Conservation (phyloP, 2,329 filamentous ascomycete species). For the Colletotrichum tofieldiae region DNA sequence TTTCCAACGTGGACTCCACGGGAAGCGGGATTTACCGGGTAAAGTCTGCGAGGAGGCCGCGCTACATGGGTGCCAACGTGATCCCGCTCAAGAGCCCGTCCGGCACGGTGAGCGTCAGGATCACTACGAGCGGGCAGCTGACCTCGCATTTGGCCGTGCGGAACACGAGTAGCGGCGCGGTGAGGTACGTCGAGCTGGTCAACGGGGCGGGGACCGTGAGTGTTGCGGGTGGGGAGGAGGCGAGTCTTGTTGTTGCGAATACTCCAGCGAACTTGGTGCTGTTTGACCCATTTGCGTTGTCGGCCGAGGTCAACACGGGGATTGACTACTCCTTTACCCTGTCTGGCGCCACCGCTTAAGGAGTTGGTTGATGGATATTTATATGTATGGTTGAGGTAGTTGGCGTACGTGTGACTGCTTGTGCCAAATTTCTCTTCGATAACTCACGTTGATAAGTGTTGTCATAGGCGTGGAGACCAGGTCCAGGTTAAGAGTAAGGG, state of each 20-base stretch:
- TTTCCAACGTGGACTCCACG: conserved; percentile 57
- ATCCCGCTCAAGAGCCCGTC: conserved; percentile 58
- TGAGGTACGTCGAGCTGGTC: conserved; percentile 55
- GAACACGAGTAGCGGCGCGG: conserved; percentile 50
- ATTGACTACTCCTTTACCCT: conserved; percentile 57
- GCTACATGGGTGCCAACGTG: conserved; percentile 67
- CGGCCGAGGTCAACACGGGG: conserved; percentile 53
- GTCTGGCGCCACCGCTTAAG: conserved; percentile 48
- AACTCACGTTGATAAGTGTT: too few species aligned
- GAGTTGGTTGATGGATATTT: neutral
- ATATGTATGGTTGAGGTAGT: neutral
- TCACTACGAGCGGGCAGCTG: conserved; percentile 54
- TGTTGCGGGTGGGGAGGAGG: conserved; percentile 57
- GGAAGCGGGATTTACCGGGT: conserved; percentile 56
- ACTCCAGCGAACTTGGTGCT: conserved; percentile 59
- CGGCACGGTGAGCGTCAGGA: conserved; percentile 50
- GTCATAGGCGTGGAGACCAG: too few species aligned
- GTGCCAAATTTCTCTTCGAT: neutral
- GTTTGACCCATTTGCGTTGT: conserved; percentile 60
- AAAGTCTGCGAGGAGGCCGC: conserved; percentile 58
- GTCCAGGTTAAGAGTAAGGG: too few species aligned
- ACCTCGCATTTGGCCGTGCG: conserved; percentile 57
- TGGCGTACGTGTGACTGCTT: neutral
- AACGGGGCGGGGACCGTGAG: conserved; percentile 53
- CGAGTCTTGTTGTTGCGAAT: conserved; percentile 62